A percentile compares a stretch with the other conserved stretches of the same genome.
These are phyloP conservation scores for Kuraishia capsulata DNA, from an alignment of 805 yeast genomes.

Conservation along the genomic window DNA sequence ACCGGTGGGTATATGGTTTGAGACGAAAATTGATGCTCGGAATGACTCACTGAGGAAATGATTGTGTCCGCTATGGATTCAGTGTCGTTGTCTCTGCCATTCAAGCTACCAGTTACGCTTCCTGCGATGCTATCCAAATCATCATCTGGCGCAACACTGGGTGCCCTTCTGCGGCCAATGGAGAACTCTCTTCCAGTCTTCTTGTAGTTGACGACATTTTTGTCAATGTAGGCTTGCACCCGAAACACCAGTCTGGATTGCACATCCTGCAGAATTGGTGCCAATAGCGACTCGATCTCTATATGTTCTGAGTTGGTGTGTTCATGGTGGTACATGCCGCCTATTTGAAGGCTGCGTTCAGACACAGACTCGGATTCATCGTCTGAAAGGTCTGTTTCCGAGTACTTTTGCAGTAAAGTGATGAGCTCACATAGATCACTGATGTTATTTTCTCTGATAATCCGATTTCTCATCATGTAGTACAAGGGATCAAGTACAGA, in stretches of 20 bases:
- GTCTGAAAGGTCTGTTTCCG: slow-evolving; percentile 45
- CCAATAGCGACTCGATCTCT: slow-evolving; percentile 53
- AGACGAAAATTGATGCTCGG: neutral
- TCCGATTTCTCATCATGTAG: slow-evolving; percentile 54
- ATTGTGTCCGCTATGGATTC: neutral
- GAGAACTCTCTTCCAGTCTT: slow-evolving; percentile 64
- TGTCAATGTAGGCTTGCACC: slow-evolving; percentile 65
- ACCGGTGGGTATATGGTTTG: slow-evolving; percentile 54
- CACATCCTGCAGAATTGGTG: slow-evolving; percentile 64
- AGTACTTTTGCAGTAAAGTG: slow-evolving; percentile 56
- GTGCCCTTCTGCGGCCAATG: slow-evolving; percentile 33
- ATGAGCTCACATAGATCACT: slow-evolving; percentile 66
- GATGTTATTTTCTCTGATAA: slow-evolving; percentile 65
- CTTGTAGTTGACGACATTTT: slow-evolving; percentile 53
- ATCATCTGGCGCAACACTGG: slow-evolving; percentile 10
- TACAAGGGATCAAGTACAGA: slow-evolving; percentile 70
- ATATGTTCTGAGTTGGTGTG: slow-evolving; percentile 14
- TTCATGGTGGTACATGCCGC: slow-evolving; percentile 12
- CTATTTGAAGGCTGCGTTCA: slow-evolving; percentile 1
- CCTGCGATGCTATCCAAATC: slow-evolving; percentile 13
- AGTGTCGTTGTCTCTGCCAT: neutral
- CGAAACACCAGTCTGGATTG: slow-evolving; percentile 78
- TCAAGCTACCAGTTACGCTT: too few relatives aligned
- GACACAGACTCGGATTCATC: slow-evolving; percentile 13
- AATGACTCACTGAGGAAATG: neutral